Percentiles rank a stretch among this genome's conserved stretches.
Evolutionary conservation across 768 basidiomycete species (phyloP).

Genomic region (Mycena pura): DNA sequence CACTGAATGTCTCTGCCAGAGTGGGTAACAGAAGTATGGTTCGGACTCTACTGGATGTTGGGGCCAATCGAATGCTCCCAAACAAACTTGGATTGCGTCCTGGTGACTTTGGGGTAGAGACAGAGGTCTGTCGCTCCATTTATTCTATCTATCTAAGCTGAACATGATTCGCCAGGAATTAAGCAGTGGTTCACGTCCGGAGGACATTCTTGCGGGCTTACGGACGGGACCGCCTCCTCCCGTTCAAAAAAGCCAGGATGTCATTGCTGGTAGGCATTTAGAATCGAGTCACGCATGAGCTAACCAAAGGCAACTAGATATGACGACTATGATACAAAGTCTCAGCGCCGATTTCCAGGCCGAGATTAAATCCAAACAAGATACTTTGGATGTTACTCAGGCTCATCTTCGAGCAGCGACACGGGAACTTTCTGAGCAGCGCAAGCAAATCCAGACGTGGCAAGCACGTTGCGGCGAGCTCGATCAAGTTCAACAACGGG

Average conservation of each 20-base stretch:
- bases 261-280: slow-evolving; percentile 67
- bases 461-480: slow-evolving; percentile 77
- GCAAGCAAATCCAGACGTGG: slow-evolving; percentile 82
- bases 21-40: slow-evolving; percentile 92
- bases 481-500: slow-evolving; percentile 81
- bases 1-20: slow-evolving; percentile 92
- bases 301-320: slow-evolving; percentile 55
- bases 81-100: slow-evolving; percentile 95
- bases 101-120: slow-evolving; percentile 94
- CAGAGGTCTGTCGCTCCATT: slow-evolving; percentile 65
- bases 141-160: neutral
- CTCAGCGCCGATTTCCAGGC: slow-evolving; percentile 79
- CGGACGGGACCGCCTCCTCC: slow-evolving; percentile 78
- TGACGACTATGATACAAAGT: slow-evolving; percentile 83
- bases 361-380: slow-evolving; percentile 88
- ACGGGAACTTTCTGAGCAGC: slow-evolving; percentile 87
- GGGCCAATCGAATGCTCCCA: slow-evolving; percentile 85
- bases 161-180: slow-evolving; percentile 56
- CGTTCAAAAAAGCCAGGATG: slow-evolving; percentile 87
- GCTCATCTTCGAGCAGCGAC: slow-evolving; percentile 89
- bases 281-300: neutral
- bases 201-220: slow-evolving; percentile 79
- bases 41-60: slow-evolving; percentile 86
- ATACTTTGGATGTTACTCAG: slow-evolving; percentile 86
- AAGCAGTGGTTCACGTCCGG: slow-evolving; percentile 71